Conservation (phyloP, 495 filamentous ascomycete species). For the Xylaria telfairii region DNA sequence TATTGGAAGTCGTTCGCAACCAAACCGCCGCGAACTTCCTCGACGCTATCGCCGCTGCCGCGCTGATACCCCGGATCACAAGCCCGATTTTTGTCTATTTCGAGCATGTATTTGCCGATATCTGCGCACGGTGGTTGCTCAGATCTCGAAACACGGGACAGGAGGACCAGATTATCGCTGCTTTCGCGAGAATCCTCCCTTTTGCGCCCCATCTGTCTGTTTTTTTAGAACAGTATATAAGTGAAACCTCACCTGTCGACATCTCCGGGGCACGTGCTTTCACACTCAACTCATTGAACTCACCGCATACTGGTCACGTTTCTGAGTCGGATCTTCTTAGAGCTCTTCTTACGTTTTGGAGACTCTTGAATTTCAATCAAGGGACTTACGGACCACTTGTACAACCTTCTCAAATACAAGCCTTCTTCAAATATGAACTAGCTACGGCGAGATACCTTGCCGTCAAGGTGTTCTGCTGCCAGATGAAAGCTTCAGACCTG, state of each 20-base stretch:
- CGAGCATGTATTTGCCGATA: conserved; percentile 74
- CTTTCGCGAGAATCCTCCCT: conserved; percentile 80
- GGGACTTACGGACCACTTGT: conserved; percentile 66
- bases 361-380: conserved; percentile 77
- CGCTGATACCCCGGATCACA: conserved; percentile 69
- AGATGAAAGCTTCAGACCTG: conserved; percentile 80
- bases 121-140: conserved; percentile 77
- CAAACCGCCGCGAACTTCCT: conserved; percentile 70
- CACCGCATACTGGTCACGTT: conserved; percentile 11
- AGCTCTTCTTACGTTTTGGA: conserved; percentile 72
- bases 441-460: conserved; percentile 76
- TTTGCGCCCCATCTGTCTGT: conserved; percentile 74
- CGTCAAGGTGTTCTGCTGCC: conserved; percentile 76
- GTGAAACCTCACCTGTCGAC: conserved; percentile 34
- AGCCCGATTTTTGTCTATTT: conserved; percentile 72
- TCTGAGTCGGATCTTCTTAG: conserved; percentile 35
- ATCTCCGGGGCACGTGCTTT: conserved; percentile 23
- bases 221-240: conserved; percentile 55
- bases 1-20: conserved; percentile 67
- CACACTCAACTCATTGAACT: conserved; percentile 35
- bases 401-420: conserved; percentile 68
- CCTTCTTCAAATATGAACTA: conserved; percentile 67
- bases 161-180: conserved; percentile 64
- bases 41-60: conserved; percentile 68
- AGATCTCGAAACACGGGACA: conserved; percentile 38